A percentile compares a stretch with the other conserved stretches of the same genome.
Conservation (phyloP, 2,329 filamentous ascomycete genomes). For the Colletotrichum sojae region DNA sequence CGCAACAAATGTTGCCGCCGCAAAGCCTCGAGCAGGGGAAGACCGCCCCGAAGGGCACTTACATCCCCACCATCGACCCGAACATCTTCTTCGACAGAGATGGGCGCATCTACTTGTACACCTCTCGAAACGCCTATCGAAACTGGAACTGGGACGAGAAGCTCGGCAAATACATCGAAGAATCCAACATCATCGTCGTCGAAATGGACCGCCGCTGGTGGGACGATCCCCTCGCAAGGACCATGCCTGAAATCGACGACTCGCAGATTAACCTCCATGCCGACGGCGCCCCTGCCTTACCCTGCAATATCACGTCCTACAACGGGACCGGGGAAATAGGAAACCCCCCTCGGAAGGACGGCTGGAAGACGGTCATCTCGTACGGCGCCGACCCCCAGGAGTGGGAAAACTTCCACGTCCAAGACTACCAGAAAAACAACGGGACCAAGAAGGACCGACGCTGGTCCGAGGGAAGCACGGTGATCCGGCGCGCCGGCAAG, state of each 20-base stretch:
- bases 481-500: conserved; percentile 44
- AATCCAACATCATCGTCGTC: conserved; percentile 55
- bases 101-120: conserved; percentile 45
- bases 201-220: conserved; percentile 53
- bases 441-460: conserved; percentile 53
- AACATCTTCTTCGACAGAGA: conserved; percentile 43
- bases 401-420: conserved; percentile 54
- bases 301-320: conserved; percentile 50
- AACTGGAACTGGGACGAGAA: conserved; percentile 54
- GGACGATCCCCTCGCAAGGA: conserved; percentile 51
- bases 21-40: conserved; percentile 46
- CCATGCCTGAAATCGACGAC: conserved; percentile 51
- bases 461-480: conserved; percentile 54
- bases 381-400: conserved; percentile 52
- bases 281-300: conserved; percentile 45
- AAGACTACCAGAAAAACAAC: conserved; percentile 51
- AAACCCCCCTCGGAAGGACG: conserved; percentile 51
- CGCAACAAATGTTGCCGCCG: conserved; percentile 52
- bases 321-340: conserved; percentile 54
- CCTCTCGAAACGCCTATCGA: conserved; percentile 53
- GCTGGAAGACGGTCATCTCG: conserved; percentile 54
- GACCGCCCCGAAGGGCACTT: conserved; percentile 52
- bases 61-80: conserved; percentile 48
- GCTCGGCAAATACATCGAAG: conserved; percentile 53
- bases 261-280: conserved; percentile 49